These are phyloP conservation scores for Aspergillus latus DNA, from an alignment of 2,329 filamentous ascomycete genomes.

Conservation along the genomic window DNA sequence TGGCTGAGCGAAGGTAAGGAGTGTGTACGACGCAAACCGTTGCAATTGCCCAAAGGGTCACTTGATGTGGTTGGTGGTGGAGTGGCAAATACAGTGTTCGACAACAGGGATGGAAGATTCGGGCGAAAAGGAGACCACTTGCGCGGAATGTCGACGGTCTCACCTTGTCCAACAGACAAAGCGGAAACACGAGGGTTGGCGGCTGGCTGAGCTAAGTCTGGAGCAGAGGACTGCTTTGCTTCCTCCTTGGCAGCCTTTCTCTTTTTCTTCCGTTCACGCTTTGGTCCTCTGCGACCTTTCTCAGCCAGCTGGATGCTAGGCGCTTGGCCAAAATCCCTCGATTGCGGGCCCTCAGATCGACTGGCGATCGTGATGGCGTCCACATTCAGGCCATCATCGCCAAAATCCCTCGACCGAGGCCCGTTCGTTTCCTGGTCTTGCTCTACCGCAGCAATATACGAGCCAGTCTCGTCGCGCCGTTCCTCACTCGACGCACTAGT, in stretches of 20 bases:
- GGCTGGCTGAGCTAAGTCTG: constrained; percentile 5
- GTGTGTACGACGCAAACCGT: constrained; percentile 31
- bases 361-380: constrained; percentile 26
- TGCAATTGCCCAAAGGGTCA: constrained; percentile 18
- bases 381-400: constrained; percentile 21
- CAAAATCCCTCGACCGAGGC: constrained; percentile 17
- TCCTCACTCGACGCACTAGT: constrained; percentile 25
- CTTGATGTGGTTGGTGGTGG: constrained; percentile 16
- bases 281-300: constrained; percentile 18
- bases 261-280: constrained; percentile 23
- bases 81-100: constrained; percentile 37
- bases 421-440: background rate
- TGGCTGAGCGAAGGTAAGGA: constrained; percentile 32
- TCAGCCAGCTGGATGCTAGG: constrained; percentile 19
- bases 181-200: constrained; percentile 16
- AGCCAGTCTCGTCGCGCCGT: constrained; percentile 22
- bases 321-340: constrained; percentile 31
- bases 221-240: background rate
- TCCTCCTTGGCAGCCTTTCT: constrained; percentile 5
- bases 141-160: constrained; percentile 21
- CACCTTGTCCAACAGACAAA: constrained; percentile 3
- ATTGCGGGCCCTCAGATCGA: constrained; percentile 25
- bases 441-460: constrained; percentile 24
- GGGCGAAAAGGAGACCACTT: constrained; percentile 33
- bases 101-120: constrained; percentile 31